Base-by-base conservation (phyloP, 257 asterid genomes). In the Solanum etuberosum region DNA sequence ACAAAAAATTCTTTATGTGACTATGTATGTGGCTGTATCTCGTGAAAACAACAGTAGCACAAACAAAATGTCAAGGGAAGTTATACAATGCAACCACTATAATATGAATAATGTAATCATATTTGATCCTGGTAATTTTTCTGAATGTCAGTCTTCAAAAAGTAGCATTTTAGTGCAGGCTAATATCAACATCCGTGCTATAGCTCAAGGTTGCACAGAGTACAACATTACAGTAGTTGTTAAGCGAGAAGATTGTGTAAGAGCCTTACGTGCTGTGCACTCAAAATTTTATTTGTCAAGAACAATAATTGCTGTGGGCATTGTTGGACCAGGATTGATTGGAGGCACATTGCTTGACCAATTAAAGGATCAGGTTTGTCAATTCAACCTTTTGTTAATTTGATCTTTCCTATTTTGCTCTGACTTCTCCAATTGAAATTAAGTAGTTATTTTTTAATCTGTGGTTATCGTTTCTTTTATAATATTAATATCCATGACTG, bases 141-240 rank as follows among this genome's bases (percentile, higher is more conserved):
- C 67, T 59, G 29, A 32, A 35, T 87, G 83, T 74, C 71, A 29
- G 43, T 21, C 20, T 85, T 88, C 83, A 83, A 88, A 35, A 37
- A 9, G 57, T 85, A 71, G 88, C 88, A 88, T 14, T 89, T 86
- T 86, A 71, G 85, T 90, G 90, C 97, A 97, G 99, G 99, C 99
- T 84, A 97, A 96, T 89, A 95, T 97, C 87, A 97, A 97, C 86
- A 92, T 97, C 57, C 98, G 99, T 68, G 99, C 99, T 32, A 97
- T 97, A 90, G 99, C 99, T 88, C 99, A 97, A 92, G 99, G 99
- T 70, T 97, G 98, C 92, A 96, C 99, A 18, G 99, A 97, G 91
- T 93, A 96, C 86, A 97, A 97, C 85, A 92, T 97, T 80, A 97
- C 99, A 11, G 99, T 96, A 74, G 99, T 97, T 86, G 87, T 97